These are phyloP conservation scores for Fomitiporia mediterranea DNA, from an alignment of 1,284 basidiomycete species.

Conservation along the genomic window DNA sequence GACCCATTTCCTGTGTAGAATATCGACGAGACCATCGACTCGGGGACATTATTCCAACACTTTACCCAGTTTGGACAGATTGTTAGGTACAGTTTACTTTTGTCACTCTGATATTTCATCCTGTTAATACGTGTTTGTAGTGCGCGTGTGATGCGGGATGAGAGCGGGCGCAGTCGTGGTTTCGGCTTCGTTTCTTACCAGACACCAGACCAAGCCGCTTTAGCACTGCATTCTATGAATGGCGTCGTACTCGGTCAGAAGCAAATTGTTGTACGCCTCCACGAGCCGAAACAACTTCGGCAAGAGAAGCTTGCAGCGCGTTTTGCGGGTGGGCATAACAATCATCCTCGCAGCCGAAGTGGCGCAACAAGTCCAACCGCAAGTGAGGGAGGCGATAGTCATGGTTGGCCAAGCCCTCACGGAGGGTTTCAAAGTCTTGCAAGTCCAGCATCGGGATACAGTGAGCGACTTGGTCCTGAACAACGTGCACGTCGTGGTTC, in stretches of 20 bases:
- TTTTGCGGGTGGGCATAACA: slow-evolving; percentile 60
- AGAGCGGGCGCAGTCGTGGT: slow-evolving; percentile 77
- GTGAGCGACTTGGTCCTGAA: slow-evolving; percentile 59
- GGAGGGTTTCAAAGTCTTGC: slow-evolving; percentile 34
- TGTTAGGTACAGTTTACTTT: slow-evolving; percentile 51
- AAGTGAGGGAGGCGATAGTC: slow-evolving; percentile 74
- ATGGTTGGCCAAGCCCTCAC: slow-evolving; percentile 67
- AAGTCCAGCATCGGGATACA: slow-evolving; percentile 22
- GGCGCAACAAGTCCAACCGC: slow-evolving; percentile 78
- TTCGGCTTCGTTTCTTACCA: slow-evolving; percentile 96
- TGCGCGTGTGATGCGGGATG: slow-evolving; percentile 91
- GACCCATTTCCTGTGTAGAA: slow-evolving; percentile 45
- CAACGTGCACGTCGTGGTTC: slow-evolving; percentile 69
- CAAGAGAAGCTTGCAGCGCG: slow-evolving; percentile 83
- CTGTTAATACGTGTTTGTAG: slow-evolving; percentile 35
- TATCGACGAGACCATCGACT: slow-evolving; percentile 79
- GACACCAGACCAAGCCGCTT: slow-evolving; percentile 72
- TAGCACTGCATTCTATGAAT: slow-evolving; percentile 79
- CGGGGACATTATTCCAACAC: slow-evolving; percentile 73
- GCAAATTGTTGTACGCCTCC: slow-evolving; percentile 78
- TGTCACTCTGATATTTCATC: slow-evolving; percentile 13
- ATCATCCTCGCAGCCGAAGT: slow-evolving; percentile 69
- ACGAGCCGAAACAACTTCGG: slow-evolving; percentile 85
- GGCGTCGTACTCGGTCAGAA: slow-evolving; percentile 66
- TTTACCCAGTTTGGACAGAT: slow-evolving; percentile 84